phyloP scores from a whole-genome alignment of 257 asterid genomes.

The Solanum paucissectum region DNA sequence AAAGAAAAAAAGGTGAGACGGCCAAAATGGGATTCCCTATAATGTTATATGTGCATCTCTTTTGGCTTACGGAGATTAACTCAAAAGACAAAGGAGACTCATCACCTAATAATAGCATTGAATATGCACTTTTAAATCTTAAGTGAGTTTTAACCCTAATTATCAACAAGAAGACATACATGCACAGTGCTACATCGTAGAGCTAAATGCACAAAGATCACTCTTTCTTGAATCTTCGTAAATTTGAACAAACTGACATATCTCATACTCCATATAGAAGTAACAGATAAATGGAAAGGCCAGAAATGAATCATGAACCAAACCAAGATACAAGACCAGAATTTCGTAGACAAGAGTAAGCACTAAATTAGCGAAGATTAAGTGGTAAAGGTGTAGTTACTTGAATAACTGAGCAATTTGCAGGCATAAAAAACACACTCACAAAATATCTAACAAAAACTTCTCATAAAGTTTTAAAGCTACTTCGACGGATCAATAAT shows the following conservation, averaged over 20 bases:
- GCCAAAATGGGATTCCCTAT: background rate
- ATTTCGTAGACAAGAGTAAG: background rate
- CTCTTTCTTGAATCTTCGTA: too few relatives aligned
- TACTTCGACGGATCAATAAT: background rate
- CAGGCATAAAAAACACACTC: background rate
- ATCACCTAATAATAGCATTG: too few relatives aligned
- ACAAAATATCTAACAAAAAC: background rate
- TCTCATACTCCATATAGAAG: background rate
- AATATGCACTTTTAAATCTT: too few relatives aligned
- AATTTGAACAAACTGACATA: background rate
- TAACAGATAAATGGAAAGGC: background rate
- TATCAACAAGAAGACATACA: background rate
- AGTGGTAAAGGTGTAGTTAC: too few relatives aligned
- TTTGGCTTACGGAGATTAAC: background rate
- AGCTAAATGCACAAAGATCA: background rate
- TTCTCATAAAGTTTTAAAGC: background rate
- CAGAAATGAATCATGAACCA: background rate
- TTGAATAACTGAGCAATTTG: background rate
- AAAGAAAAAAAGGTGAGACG: too few relatives aligned
- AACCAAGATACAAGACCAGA: background rate
- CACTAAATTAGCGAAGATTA: background rate
- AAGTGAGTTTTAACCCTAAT: too few relatives aligned
- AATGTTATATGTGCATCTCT: background rate
- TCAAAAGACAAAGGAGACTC: background rate
- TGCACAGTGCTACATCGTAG: background rate